These are phyloP conservation scores for Dipodascopsis tothii DNA, from an alignment of 805 yeast species.

Conservation along the genomic window DNA sequence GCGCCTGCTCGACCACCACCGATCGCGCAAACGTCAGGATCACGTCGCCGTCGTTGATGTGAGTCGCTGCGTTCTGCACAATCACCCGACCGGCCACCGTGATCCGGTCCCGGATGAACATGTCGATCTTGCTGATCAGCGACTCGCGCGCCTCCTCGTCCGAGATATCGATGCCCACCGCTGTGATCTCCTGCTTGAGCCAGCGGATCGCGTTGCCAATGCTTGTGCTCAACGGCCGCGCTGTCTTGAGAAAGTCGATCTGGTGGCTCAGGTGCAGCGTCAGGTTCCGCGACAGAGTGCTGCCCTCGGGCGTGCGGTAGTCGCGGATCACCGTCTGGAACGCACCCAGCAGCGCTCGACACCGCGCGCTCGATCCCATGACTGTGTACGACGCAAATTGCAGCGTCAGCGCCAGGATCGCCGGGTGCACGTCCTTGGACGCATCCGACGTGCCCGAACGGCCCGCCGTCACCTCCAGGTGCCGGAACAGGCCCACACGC, in stretches of 20 bases:
- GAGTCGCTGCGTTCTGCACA: constrained; percentile 68
- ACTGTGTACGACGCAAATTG: constrained; percentile 76
- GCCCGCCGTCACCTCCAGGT: constrained; percentile 29
- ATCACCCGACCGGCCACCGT: constrained; percentile 77
- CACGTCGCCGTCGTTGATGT: constrained; percentile 67
- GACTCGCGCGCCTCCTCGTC: constrained; percentile 60
- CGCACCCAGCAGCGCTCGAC: constrained; percentile 74
- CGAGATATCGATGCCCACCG: constrained; percentile 62
- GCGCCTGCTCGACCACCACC: constrained; percentile 67
- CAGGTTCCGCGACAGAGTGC: constrained; percentile 78
- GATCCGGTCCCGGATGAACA: constrained; percentile 75
- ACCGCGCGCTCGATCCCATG: constrained; percentile 84
- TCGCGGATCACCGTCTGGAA: constrained; percentile 73
- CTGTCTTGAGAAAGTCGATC: constrained; percentile 82
- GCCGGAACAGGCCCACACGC: constrained; percentile 33
- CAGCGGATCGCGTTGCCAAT: constrained; percentile 98
- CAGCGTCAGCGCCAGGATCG: constrained; percentile 67
- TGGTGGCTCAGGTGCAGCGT: constrained; percentile 84
- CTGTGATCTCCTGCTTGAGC: constrained; percentile 88
- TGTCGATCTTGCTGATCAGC: constrained; percentile 63
- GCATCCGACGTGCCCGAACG: constrained; percentile 43
- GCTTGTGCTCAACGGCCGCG: constrained; percentile 83
- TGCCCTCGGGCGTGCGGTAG: constrained; percentile 76
- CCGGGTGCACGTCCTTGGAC: constrained; percentile 76
- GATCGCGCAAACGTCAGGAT: constrained; percentile 85